These are phyloP conservation scores for Funneliformis mosseae DNA, from an alignment of 192 early-diverging fungal genomes.

Conservation along the genomic window DNA sequence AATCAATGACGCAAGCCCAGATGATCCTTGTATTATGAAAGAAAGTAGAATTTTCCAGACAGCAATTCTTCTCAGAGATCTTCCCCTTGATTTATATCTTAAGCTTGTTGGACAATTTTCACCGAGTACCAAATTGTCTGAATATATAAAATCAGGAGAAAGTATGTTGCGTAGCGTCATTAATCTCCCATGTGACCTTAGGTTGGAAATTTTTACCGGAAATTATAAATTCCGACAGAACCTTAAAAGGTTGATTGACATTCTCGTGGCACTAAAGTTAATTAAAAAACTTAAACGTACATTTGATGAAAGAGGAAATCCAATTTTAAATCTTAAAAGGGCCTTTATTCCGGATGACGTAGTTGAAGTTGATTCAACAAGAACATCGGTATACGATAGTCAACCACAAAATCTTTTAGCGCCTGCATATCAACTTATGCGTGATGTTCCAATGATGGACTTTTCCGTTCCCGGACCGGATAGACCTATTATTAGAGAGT, in stretches of 20 bases:
- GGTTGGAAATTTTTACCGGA: slow-evolving; percentile 15
- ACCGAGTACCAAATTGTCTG: slow-evolving; percentile 26
- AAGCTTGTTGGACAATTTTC: slow-evolving; percentile 40
- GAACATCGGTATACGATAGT: background rate
- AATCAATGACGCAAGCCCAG: slow-evolving; percentile 11
- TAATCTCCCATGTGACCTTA: slow-evolving; percentile 12
- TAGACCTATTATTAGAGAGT: slow-evolving; percentile 27
- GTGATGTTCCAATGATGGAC: slow-evolving; percentile 31
- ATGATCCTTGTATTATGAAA: slow-evolving; percentile 7
- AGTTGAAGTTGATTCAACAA: background rate
- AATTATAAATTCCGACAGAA: slow-evolving; percentile 34
- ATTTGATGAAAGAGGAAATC: slow-evolving; percentile 24
- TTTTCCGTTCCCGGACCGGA: slow-evolving; percentile 29
- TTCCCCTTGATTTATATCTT: slow-evolving; percentile 42
- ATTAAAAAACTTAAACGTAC: slow-evolving; percentile 15
- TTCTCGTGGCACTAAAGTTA: slow-evolving; percentile 33
- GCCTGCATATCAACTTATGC: slow-evolving; percentile 32
- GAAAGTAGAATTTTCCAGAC: slow-evolving; percentile 33
- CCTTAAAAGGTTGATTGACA: slow-evolving; percentile 35
- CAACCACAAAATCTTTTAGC: slow-evolving; percentile 13
- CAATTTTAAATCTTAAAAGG: background rate
- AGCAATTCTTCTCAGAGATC: slow-evolving; percentile 34
- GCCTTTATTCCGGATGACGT: background rate
- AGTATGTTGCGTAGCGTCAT: slow-evolving; percentile 15
- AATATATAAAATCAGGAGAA: slow-evolving; percentile 32